phyloP scores from a whole-genome alignment of 1,139 yeast species.

The Williopsis jadinii region DNA sequence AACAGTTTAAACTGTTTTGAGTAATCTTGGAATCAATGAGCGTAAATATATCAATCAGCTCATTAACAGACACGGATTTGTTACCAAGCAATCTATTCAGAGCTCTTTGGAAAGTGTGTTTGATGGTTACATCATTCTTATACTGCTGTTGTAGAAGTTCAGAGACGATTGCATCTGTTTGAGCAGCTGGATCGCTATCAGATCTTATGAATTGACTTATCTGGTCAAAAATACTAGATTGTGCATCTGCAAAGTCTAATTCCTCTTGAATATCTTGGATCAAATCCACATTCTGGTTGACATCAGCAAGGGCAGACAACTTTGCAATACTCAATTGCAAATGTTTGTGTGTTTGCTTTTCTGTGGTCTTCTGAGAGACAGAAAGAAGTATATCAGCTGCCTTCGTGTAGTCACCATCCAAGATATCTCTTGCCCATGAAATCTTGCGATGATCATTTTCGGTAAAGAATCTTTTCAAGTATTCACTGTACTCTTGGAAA shows the following conservation, averaged over 20 bases:
- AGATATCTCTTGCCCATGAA: slow-evolving; percentile 68
- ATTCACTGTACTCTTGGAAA: slow-evolving; percentile 47
- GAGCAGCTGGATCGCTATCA: slow-evolving; percentile 21
- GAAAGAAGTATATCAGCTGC: slow-evolving; percentile 46
- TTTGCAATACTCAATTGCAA: slow-evolving; percentile 69
- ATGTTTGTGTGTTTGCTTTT: slow-evolving; percentile 41
- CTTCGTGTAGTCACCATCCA: slow-evolving; percentile 39
- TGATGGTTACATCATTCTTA: slow-evolving; percentile 5
- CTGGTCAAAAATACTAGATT: slow-evolving; percentile 33
- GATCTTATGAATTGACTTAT: slow-evolving; percentile 25
- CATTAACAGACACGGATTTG: slow-evolving; percentile 36
- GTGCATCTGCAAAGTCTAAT: slow-evolving; percentile 42
- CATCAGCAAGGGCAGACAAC: slow-evolving; percentile 33
- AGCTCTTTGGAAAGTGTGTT: slow-evolving; percentile 27
- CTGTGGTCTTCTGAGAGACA: slow-evolving; percentile 36
- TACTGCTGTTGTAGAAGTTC: slow-evolving; percentile 12
- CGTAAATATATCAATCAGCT: slow-evolving; percentile 53
- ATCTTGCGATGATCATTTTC: slow-evolving; percentile 47
- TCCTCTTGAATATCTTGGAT: slow-evolving; percentile 41
- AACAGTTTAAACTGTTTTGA: slow-evolving; percentile 29
- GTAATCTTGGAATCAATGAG: slow-evolving; percentile 32
- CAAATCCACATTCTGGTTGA: slow-evolving; percentile 22
- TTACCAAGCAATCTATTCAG: slow-evolving; percentile 32
- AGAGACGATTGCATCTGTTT: slow-evolving; percentile 17
- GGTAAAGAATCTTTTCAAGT: slow-evolving; percentile 46